Evolutionary conservation across 305 asterid species (phyloP).

Genomic region (Fraxinus nigra): DNA sequence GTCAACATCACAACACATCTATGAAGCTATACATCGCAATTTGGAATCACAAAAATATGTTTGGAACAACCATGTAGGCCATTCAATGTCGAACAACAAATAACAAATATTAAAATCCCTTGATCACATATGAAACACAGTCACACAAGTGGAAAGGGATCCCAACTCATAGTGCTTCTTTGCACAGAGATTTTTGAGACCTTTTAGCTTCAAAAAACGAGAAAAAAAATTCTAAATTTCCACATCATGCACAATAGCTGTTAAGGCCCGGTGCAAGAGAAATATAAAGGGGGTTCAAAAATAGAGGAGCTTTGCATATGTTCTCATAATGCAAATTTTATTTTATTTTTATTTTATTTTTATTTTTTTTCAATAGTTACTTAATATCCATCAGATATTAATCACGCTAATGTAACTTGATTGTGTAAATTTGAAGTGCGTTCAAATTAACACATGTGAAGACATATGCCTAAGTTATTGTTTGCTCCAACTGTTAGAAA

Average conservation of each 20-base stretch:
- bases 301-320: background rate
- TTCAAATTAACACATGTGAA: background rate
- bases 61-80: background rate
- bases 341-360: no score
- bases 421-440: conserved; percentile 13
- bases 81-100: background rate
- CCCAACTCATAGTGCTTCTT: conserved; percentile 20
- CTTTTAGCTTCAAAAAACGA: background rate
- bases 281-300: background rate
- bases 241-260: conserved; percentile 13
- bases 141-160: background rate
- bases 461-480: background rate
- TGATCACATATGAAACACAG: background rate
- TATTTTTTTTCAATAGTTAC: background rate
- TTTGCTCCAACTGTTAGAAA: background rate
- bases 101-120: background rate
- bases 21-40: background rate
- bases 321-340: background rate
- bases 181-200: background rate
- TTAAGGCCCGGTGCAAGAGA: conserved; percentile 13
- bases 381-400: background rate
- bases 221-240: background rate
- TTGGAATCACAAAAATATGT: background rate
- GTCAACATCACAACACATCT: background rate
- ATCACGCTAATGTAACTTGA: conserved; percentile 11